Percentiles rank a stretch among this genome's conserved stretches.
Conservation (phyloP, 768 basidiomycete species). For the Trametes gibbosa region DNA sequence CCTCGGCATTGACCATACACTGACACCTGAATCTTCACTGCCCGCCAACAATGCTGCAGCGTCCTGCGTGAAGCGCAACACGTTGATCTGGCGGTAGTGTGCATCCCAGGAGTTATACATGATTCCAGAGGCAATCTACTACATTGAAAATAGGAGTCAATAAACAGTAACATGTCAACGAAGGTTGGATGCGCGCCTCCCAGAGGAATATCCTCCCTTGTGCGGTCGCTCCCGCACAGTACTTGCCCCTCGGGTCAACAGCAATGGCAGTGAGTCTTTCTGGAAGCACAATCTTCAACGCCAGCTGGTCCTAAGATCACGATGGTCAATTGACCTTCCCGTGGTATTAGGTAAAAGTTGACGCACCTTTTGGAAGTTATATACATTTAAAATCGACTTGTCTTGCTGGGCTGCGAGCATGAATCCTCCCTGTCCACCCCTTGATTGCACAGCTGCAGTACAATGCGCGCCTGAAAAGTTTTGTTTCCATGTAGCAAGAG, state of each 20-base stretch:
- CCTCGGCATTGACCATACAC: conserved; percentile 89
- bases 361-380: conserved; percentile 88
- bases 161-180: too few species aligned
- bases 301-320: conserved; percentile 78
- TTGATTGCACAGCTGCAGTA: conserved; percentile 66
- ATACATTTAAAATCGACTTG: conserved; percentile 86
- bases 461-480: conserved; percentile 63
- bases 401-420: conserved; percentile 84
- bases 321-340: neutral
- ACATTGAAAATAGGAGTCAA: neutral
- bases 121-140: conserved; percentile 89
- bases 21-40: conserved; percentile 86
- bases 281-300: conserved; percentile 81
- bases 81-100: conserved; percentile 87
- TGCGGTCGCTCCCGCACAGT: conserved; percentile 84
- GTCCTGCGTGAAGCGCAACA: conserved; percentile 80
- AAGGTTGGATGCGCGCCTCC: conserved; percentile 66
- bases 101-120: conserved; percentile 91
- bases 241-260: conserved; percentile 66
- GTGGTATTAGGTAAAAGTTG: neutral
- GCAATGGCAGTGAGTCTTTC: conserved; percentile 85
- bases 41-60: conserved; percentile 79
- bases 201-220: conserved; percentile 92
- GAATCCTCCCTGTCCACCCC: conserved; percentile 75
- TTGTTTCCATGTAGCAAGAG: conserved; percentile 87